Evolutionary conservation across 805 yeast genomes (phyloP).

Genomic region (Candida germanica): DNA sequence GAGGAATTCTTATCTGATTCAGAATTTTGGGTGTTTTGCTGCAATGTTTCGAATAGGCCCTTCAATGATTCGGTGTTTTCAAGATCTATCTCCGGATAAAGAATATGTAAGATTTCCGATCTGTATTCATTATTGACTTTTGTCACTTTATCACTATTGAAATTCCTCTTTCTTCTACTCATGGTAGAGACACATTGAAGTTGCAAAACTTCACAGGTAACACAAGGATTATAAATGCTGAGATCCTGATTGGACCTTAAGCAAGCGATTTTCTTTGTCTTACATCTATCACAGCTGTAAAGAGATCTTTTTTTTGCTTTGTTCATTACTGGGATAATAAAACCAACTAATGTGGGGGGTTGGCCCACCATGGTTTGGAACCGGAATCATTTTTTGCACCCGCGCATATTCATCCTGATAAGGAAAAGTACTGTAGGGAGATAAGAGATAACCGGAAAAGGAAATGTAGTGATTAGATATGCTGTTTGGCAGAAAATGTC

Average conservation of each 20-base stretch:
- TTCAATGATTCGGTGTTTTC: conserved; percentile 2
- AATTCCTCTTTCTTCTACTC: conserved; percentile 7
- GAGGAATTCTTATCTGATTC: too few species aligned
- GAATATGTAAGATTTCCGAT: conserved; percentile 1
- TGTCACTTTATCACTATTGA: background rate
- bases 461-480: too few species aligned
- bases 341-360: too few species aligned
- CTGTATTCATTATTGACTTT: conserved; percentile 6
- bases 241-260: conserved; percentile 1
- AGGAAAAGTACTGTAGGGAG: too few species aligned
- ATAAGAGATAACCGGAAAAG: too few species aligned
- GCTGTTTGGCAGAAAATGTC: too few species aligned
- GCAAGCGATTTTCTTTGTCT: conserved; percentile 10
- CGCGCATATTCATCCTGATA: too few species aligned
- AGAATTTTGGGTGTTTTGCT: too few species aligned
- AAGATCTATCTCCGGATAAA: conserved; percentile 8
- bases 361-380: too few species aligned
- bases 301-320: conserved; percentile 8
- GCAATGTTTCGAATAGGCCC: conserved; percentile 1
- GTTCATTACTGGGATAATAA: too few species aligned
- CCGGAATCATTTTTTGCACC: too few species aligned
- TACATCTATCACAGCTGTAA: conserved; percentile 10
- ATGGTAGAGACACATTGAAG: conserved; percentile 10
- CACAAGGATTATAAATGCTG: conserved; percentile 8
- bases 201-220: conserved; percentile 3